Conservation (phyloP, 2,329 filamentous ascomycete genomes). For the Ilyonectria mors-panacis region DNA sequence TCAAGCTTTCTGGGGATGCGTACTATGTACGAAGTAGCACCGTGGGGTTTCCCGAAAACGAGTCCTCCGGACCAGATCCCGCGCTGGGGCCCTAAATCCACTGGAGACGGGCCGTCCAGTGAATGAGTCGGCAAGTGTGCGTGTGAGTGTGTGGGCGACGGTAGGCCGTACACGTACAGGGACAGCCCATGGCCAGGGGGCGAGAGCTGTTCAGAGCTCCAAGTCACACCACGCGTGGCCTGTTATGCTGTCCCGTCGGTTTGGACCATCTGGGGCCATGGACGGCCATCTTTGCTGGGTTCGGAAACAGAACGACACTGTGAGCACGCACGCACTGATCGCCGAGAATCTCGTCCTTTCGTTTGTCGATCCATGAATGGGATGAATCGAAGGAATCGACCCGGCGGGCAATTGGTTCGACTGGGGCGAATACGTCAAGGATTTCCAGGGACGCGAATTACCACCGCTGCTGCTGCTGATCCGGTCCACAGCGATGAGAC, state of each 20-base stretch:
- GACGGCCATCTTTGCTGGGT: slow-evolving; percentile 43
- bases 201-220: slow-evolving; percentile 42
- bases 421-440: slow-evolving; percentile 35
- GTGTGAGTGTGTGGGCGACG: slow-evolving; percentile 39
- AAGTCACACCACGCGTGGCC: slow-evolving; percentile 49
- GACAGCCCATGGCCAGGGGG: slow-evolving; percentile 45
- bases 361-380: slow-evolving; percentile 42
- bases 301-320: slow-evolving; percentile 37
- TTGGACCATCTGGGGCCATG: slow-evolving; percentile 42
- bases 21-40: not conserved
- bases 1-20: slow-evolving; percentile 23
- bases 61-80: slow-evolving; percentile 40
- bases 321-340: slow-evolving; percentile 38
- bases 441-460: slow-evolving; percentile 29
- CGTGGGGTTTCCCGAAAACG: slow-evolving; percentile 32
- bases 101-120: slow-evolving; percentile 35
- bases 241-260: slow-evolving; percentile 47
- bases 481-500: slow-evolving; percentile 8
- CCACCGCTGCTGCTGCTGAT: slow-evolving; percentile 5
- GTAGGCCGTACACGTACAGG: slow-evolving; percentile 36
- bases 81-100: slow-evolving; percentile 21
- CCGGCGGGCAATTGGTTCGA: slow-evolving; percentile 31
- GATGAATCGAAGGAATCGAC: slow-evolving; percentile 33
- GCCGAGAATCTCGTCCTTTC: slow-evolving; percentile 44
- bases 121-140: slow-evolving; percentile 35